Conservation (phyloP, 805 yeast species). For the Spathaspora arborariae region DNA sequence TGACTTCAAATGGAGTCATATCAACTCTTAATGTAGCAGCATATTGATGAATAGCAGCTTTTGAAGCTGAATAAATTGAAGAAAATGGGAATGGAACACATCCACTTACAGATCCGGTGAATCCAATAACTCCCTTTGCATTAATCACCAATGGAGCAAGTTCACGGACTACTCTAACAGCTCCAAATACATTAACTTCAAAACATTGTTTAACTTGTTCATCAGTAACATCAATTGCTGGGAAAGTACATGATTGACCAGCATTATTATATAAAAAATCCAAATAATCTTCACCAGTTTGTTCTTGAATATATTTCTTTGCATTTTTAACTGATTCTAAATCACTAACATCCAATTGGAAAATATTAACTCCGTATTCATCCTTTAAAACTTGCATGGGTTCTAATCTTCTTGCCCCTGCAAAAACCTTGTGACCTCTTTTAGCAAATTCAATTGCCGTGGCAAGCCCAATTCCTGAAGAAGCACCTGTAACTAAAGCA, state of each 20-base stretch:
- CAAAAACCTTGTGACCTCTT: conserved; percentile 59
- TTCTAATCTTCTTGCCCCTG: conserved; percentile 67
- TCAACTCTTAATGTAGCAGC: conserved; percentile 62
- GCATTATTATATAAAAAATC: conserved; percentile 74
- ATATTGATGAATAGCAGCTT: conserved; percentile 75
- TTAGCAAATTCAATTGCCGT: conserved; percentile 47
- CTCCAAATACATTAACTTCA: conserved; percentile 69
- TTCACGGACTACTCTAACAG: conserved; percentile 59
- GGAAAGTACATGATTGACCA: conserved; percentile 69
- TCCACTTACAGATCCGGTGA: conserved; percentile 74
- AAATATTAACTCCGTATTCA: conserved; percentile 42
- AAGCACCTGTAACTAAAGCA: conserved; percentile 57
- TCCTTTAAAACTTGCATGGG: conserved; percentile 51
- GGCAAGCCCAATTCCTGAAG: conserved; percentile 54
- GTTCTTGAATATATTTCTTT: conserved; percentile 36
- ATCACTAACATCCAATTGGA: conserved; percentile 57
- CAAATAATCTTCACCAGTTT: conserved; percentile 43
- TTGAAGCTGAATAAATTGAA: conserved; percentile 60
- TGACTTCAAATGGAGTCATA: conserved; percentile 67
- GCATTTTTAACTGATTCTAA: conserved; percentile 43
- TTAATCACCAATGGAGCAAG: conserved; percentile 53
- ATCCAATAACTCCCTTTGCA: conserved; percentile 65
- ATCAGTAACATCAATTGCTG: conserved; percentile 64
- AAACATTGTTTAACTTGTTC: conserved; percentile 48
- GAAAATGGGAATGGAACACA: conserved; percentile 67